A percentile compares a stretch with the other conserved stretches of the same genome.
Evolutionary conservation across 2,329 filamentous ascomycete genomes (phyloP).

Genomic region (Xenoacremonium recifei): DNA sequence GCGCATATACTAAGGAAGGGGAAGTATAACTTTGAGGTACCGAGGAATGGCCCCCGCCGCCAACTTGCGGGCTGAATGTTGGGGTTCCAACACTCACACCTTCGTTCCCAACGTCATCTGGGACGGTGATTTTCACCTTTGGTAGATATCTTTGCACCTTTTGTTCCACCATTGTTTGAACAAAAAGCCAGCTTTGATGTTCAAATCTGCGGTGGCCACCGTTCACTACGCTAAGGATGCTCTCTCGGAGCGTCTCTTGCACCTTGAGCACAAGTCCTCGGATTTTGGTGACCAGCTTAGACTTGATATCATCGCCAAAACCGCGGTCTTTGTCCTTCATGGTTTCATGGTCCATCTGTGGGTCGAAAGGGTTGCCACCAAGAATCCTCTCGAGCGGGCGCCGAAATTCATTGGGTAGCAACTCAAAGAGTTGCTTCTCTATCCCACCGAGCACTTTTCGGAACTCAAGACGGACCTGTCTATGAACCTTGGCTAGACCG

Average conservation of each 20-base stretch:
- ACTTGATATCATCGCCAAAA: constrained; percentile 42
- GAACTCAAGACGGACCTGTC: constrained; percentile 46
- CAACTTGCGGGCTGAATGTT: constrained; percentile 28
- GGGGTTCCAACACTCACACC: constrained; percentile 42
- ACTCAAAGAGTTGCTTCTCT: constrained; percentile 45
- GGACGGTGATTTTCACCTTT: constrained; percentile 43
- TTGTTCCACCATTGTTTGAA: constrained; percentile 43
- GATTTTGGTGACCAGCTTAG: constrained; percentile 43
- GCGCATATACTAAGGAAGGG: constrained; percentile 7
- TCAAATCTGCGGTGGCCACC: constrained; percentile 48
- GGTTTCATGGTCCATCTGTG: constrained; percentile 38
- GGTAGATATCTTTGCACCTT: constrained; percentile 47
- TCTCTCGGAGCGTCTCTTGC: constrained; percentile 43
- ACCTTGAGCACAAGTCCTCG: constrained; percentile 43
- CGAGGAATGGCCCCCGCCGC: constrained; percentile 29
- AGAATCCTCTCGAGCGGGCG: constrained; percentile 45
- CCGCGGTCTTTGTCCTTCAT: constrained; percentile 33
- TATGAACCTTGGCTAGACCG: constrained; percentile 41
- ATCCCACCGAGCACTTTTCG: constrained; percentile 42
- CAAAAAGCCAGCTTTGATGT: constrained; percentile 44
- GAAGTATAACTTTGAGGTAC: constrained; percentile 19
- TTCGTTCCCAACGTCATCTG: constrained; percentile 47
- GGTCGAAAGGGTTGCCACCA: constrained; percentile 45
- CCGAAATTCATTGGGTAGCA: constrained; percentile 43
- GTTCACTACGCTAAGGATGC: constrained; percentile 43